Conservation (phyloP, 352 stramenopile species). For the Pythium sp. region DNA sequence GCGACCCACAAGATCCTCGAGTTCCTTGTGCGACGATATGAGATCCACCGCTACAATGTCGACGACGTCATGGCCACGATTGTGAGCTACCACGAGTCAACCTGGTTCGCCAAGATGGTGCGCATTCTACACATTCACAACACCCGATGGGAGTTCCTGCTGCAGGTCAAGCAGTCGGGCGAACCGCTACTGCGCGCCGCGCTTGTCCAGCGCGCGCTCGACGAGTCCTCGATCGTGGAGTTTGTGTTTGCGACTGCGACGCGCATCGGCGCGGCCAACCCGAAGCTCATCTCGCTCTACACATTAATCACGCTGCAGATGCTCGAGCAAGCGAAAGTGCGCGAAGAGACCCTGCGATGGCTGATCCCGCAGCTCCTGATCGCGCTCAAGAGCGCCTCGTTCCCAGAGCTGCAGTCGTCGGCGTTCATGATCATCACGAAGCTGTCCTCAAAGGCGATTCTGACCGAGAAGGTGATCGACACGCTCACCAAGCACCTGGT, state of each 20-base stretch:
- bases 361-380: constrained; percentile 72
- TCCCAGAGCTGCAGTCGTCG: constrained; percentile 76
- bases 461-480: constrained; percentile 71
- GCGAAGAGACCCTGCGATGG: constrained; percentile 73
- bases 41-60: constrained; percentile 86
- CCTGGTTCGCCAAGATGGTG: constrained; percentile 85
- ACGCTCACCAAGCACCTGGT: constrained; percentile 72
- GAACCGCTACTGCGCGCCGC: constrained; percentile 61
- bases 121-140: constrained; percentile 76
- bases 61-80: constrained; percentile 80
- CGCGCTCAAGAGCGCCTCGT: constrained; percentile 60
- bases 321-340: constrained; percentile 62
- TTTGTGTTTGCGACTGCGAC: constrained; percentile 67
- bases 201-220: constrained; percentile 69
- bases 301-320: constrained; percentile 77
- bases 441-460: constrained; percentile 70
- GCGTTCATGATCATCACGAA: constrained; percentile 88
- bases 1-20: constrained; percentile 87
- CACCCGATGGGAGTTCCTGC: constrained; percentile 83
- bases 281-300: constrained; percentile 87
- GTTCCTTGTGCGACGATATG: constrained; percentile 87
- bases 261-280: constrained; percentile 59
- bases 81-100: constrained; percentile 83
- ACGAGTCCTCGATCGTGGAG: constrained; percentile 73
- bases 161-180: constrained; percentile 67